Conservation (phyloP, 2,329 filamentous ascomycete genomes). For the Phialophora macrospora region DNA sequence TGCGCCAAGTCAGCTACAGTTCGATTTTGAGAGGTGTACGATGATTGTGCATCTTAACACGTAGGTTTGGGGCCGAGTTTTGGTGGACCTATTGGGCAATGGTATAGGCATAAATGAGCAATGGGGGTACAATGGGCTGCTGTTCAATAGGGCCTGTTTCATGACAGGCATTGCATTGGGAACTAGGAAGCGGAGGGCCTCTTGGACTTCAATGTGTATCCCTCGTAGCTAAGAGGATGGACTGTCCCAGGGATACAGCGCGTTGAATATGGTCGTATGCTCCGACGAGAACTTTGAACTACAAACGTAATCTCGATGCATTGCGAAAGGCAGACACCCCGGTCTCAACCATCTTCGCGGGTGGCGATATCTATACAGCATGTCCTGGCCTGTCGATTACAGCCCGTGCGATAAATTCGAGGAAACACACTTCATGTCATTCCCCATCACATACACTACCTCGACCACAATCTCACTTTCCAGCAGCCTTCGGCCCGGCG, state of each 20-base stretch:
- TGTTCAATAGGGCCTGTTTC: not conserved
- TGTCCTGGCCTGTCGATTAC: not conserved
- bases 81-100: not conserved
- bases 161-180: not conserved
- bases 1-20: conserved; percentile 61
- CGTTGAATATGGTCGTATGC: not conserved
- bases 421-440: not conserved
- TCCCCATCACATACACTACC: not conserved
- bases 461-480: not conserved
- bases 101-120: not conserved
- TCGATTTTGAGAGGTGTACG: conserved; percentile 71
- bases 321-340: not conserved
- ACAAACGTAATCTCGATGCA: not conserved
- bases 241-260: not conserved
- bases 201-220: not conserved
- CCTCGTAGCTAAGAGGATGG: not conserved
- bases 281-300: not conserved
- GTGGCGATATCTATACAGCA: conserved; percentile 5
- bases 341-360: not conserved
- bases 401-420: not conserved
- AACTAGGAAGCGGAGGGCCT: not conserved
- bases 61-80: conserved; percentile 4
- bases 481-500: conserved; percentile 59
- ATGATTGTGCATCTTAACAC: conserved; percentile 28
- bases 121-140: not conserved